Conservation (phyloP, 202 grass and related monocot genomes). For the Hordeum pubiflorum region DNA sequence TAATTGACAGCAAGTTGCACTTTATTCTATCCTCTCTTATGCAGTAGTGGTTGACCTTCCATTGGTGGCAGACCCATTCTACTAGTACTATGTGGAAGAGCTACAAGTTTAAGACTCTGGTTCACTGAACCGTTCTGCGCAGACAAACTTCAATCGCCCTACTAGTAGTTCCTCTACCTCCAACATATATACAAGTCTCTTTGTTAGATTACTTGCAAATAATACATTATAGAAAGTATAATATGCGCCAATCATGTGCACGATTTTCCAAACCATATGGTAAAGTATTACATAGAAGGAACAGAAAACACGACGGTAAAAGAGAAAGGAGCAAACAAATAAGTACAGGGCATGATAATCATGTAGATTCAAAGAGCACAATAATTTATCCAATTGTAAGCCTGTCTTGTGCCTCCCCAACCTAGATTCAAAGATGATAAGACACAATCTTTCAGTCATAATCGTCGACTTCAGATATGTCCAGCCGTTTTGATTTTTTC, state of each 20-base stretch:
- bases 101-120: background rate
- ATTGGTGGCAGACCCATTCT: slow-evolving; percentile 12
- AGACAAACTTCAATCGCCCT: background rate
- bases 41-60: background rate
- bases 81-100: background rate
- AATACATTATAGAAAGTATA: background rate
- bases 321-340: background rate
- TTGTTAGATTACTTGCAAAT: background rate
- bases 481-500: background rate
- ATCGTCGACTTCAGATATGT: background rate
- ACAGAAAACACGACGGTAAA: background rate
- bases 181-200: background rate
- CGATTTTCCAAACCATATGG: background rate
- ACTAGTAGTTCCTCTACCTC: background rate
- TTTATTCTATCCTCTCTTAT: background rate
- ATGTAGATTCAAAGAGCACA: background rate
- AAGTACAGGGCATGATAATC: background rate
- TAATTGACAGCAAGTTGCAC: background rate
- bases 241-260: background rate
- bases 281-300: background rate
- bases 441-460: slow-evolving; percentile 8
- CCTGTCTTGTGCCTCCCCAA: slow-evolving; percentile 1
- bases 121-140: background rate
- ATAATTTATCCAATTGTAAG: slow-evolving; percentile 13
- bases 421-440: background rate